Conservation (phyloP, 2,329 filamentous ascomycete genomes). For the Fusarium metavorans region DNA sequence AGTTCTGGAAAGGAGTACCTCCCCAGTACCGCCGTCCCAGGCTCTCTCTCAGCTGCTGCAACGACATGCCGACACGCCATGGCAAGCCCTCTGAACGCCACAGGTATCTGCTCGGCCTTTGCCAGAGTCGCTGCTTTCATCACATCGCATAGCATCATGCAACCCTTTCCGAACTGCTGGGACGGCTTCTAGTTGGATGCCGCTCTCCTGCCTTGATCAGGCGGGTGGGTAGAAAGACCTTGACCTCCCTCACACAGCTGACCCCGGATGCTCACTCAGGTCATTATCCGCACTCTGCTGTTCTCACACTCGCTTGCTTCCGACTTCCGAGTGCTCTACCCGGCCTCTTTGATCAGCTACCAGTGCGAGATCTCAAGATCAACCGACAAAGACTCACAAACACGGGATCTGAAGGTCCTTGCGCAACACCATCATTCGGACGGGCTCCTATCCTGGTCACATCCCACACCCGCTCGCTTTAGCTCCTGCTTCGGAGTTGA, state of each 20-base stretch:
- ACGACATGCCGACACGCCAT: constrained; percentile 15
- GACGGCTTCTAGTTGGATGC: constrained; percentile 34
- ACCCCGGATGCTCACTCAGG: background rate
- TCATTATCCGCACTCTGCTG: constrained; percentile 1
- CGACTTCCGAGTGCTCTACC: background rate
- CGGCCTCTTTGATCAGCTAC: background rate
- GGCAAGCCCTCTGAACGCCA: constrained; percentile 28
- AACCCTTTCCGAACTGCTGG: constrained; percentile 29
- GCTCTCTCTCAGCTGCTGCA: constrained; percentile 13
- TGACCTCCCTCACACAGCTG: background rate
- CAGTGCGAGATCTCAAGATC: background rate
- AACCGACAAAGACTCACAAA: background rate
- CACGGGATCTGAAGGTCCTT: background rate
- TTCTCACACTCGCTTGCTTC: background rate
- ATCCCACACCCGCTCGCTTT: background rate
- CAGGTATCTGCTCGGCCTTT: constrained; percentile 17
- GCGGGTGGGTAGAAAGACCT: constrained; percentile 26
- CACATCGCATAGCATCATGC: constrained; percentile 16
- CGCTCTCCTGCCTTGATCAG: constrained; percentile 1
- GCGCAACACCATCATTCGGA: background rate
- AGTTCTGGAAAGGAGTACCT: background rate
- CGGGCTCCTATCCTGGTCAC: background rate
- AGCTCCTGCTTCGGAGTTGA: background rate
- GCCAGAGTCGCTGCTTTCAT: constrained; percentile 16
- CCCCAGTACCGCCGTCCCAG: constrained; percentile 8